Percentiles rank a stretch among this genome's conserved stretches.
Evolutionary conservation across 306 rosid species (phyloP).

Genomic region (Pterocarpus santalinus): DNA sequence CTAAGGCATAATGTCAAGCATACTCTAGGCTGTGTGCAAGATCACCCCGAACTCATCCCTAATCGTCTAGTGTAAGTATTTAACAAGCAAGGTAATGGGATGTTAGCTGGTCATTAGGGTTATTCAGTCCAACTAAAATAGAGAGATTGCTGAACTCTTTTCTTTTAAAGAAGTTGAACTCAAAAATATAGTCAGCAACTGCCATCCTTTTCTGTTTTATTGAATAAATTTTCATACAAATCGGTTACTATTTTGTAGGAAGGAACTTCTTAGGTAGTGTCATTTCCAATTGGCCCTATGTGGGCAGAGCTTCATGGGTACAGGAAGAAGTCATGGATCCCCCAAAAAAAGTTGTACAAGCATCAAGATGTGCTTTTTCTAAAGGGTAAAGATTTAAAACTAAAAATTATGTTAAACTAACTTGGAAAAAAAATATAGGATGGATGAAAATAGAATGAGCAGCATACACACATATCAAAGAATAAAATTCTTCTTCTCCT

Average conservation of each 20-base stretch:
- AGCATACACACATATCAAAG: background rate
- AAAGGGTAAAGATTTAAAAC: background rate
- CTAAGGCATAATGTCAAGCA: slow-evolving; percentile 1
- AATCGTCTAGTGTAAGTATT: background rate
- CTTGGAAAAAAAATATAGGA: background rate
- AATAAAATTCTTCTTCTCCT: background rate
- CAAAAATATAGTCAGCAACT: too few relatives aligned
- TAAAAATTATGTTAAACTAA: background rate
- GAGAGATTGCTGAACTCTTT: too few relatives aligned
- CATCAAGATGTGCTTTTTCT: background rate
- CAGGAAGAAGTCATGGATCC: too few relatives aligned
- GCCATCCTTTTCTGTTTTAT: too few relatives aligned
- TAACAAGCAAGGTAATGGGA: background rate
- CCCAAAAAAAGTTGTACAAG: background rate
- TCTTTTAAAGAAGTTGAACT: too few relatives aligned
- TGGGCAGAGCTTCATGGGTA: background rate
- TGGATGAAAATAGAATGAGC: background rate
- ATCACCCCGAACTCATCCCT: background rate
- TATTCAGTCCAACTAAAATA: too few relatives aligned
- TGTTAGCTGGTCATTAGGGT: background rate
- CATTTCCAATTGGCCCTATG: background rate
- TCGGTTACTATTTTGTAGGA: background rate
- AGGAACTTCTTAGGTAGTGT: background rate
- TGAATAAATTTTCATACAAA: background rate
- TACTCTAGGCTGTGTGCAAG: background rate